Percentiles rank a stretch among this genome's conserved stretches.
Conservation (phyloP, 192 early-diverging fungal species). For the Coemansia sp. region DNA sequence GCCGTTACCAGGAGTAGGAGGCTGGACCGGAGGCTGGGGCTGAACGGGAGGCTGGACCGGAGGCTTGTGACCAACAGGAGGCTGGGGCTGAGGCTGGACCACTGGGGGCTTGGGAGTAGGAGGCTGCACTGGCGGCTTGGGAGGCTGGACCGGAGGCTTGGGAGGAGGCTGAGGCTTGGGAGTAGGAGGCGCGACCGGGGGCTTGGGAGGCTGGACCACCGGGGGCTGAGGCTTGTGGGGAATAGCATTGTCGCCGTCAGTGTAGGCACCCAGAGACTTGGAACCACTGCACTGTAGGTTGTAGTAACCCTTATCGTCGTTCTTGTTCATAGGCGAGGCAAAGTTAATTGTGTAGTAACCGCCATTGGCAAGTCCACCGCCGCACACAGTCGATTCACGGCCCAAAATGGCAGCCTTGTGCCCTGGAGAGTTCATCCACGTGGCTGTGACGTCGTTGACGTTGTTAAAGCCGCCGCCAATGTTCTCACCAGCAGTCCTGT, state of each 20-base stretch:
- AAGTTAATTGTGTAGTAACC: constrained; percentile 45
- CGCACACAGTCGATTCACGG: constrained; percentile 50
- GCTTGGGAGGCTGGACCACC: not conserved
- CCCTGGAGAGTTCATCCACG: constrained; percentile 58
- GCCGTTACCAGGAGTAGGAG: constrained; percentile 19
- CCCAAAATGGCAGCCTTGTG: constrained; percentile 58
- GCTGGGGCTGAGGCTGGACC: too few relatives aligned
- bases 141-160: constrained; percentile 4
- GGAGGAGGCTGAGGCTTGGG: not conserved
- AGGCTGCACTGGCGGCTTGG: not conserved
- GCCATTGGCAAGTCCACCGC: constrained; percentile 38
- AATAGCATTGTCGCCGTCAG: not conserved
- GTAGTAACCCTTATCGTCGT: constrained; percentile 20
- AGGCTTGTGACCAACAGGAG: not conserved
- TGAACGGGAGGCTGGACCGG: constrained; percentile 1
- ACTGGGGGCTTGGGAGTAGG: not conserved
- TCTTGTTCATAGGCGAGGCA: constrained; percentile 32
- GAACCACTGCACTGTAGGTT: constrained; percentile 11
- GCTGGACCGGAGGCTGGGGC: constrained; percentile 1
- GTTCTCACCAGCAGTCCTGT: constrained; percentile 52
- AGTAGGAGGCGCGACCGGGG: constrained; percentile 4
- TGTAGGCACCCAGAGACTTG: not conserved
- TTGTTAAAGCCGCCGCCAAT: constrained; percentile 25
- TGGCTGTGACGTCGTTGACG: constrained; percentile 19
- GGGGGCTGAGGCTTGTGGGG: constrained; percentile 4